A percentile compares a stretch with the other conserved stretches of the same genome.
Evolutionary conservation across 768 basidiomycete species (phyloP).

Genomic region (Tricholomella constricta): DNA sequence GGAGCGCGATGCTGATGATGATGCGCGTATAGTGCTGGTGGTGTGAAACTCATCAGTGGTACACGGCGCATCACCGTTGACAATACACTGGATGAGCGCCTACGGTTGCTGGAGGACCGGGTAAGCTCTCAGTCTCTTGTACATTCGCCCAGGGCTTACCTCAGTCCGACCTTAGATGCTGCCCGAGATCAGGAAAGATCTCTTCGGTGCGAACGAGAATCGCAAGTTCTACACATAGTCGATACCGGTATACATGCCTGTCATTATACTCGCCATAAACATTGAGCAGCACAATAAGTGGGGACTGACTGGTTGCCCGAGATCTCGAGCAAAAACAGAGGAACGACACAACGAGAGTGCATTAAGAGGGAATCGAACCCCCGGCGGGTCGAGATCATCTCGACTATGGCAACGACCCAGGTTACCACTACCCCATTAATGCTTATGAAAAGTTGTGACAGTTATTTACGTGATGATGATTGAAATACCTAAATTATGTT

Average conservation of each 20-base stretch:
- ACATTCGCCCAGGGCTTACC: neutral
- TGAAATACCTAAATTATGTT: too few relatives aligned
- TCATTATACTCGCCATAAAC: neutral
- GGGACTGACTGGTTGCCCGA: too few relatives aligned
- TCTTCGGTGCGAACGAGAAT: slow-evolving; percentile 91
- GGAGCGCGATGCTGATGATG: neutral
- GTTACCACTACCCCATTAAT: slow-evolving; percentile 21
- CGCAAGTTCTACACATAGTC: slow-evolving; percentile 84
- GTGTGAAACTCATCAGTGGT: slow-evolving; percentile 74
- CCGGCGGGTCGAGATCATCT: slow-evolving; percentile 67
- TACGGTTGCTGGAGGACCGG: slow-evolving; percentile 87
- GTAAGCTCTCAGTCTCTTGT: slow-evolving; percentile 44
- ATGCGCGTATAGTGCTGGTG: slow-evolving; percentile 68
- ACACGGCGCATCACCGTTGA: slow-evolving; percentile 83
- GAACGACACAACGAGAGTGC: slow-evolving; percentile 39
- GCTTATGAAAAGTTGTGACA: neutral
- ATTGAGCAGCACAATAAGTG: too few relatives aligned
- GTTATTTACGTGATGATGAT: too few relatives aligned
- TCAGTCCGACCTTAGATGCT: slow-evolving; percentile 68
- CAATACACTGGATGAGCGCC: slow-evolving; percentile 92
- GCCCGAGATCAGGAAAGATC: slow-evolving; percentile 86
- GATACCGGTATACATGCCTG: slow-evolving; percentile 1
- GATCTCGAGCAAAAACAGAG: too few relatives aligned
- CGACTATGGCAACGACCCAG: slow-evolving; percentile 15
- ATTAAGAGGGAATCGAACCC: slow-evolving; percentile 87